Conservation (phyloP, 176 grass and related monocot species). For the Hsuehochloa calcarea region DNA sequence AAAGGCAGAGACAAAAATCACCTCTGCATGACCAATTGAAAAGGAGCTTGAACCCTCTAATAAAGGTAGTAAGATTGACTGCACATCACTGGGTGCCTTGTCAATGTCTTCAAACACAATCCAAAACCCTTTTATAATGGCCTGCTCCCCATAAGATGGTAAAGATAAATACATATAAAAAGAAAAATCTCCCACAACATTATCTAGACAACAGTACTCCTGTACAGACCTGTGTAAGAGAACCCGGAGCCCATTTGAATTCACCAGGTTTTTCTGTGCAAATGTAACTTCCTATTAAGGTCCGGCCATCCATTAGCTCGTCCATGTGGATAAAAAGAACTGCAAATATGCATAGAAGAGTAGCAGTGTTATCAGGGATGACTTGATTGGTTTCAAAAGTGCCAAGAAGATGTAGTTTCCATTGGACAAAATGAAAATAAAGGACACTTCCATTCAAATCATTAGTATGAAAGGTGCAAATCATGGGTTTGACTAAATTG, state of each 20-base stretch:
- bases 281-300: constrained; percentile 82
- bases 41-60: constrained; percentile 83
- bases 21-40: constrained; percentile 78
- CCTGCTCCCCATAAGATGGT: constrained; percentile 39
- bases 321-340: constrained; percentile 92
- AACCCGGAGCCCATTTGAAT: constrained; percentile 94
- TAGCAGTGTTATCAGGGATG: not conserved
- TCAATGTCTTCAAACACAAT: constrained; percentile 96
- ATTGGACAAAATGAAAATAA: constrained; percentile 8
- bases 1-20: constrained; percentile 31
- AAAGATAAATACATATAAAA: constrained; percentile 20
- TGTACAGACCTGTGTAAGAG: constrained; percentile 79
- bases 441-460: not conserved
- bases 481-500: constrained; percentile 24
- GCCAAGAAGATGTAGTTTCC: not conserved
- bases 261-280: constrained; percentile 87
- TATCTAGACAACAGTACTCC: constrained; percentile 3
- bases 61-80: constrained; percentile 80
- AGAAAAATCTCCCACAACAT: not conserved
- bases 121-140: constrained; percentile 84
- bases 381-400: constrained; percentile 4
- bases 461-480: not conserved
- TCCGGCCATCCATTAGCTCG: constrained; percentile 93
- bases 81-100: constrained; percentile 89
- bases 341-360: constrained; percentile 33